Conservation (phyloP, 192 early-diverging fungal genomes). For the Entrophospora sp. region DNA sequence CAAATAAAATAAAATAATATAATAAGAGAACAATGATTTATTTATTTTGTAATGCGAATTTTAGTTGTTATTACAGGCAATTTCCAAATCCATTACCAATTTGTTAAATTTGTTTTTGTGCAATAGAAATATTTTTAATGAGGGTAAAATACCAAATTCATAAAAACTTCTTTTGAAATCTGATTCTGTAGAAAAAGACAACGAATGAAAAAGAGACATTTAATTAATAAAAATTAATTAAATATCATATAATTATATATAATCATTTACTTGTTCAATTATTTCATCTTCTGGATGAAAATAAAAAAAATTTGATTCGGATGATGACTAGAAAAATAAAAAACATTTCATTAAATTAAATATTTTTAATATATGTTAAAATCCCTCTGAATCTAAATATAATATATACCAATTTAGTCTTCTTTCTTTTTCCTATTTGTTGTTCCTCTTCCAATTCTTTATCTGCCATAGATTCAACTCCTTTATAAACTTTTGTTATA, state of each 20-base stretch:
- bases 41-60: no score
- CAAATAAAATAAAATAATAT: neutral
- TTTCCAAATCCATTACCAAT: conserved; percentile 21
- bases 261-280: conserved; percentile 43
- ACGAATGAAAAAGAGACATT: neutral
- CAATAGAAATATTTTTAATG: conserved; percentile 56
- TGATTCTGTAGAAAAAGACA: conserved; percentile 30
- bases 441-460: conserved; percentile 30
- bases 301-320: conserved; percentile 52
- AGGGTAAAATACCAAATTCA: conserved; percentile 76
- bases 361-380: no score
- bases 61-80: no score
- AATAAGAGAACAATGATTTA: neutral
- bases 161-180: conserved; percentile 75
- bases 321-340: conserved; percentile 22
- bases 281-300: conserved; percentile 93
- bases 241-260: neutral
- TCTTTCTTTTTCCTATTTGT: conserved; percentile 31
- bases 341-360: neutral
- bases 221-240: neutral
- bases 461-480: conserved; percentile 54
- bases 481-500: conserved; percentile 72
- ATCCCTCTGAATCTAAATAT: no score
- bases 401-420: conserved; percentile 30
- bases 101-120: conserved; percentile 46